These are phyloP conservation scores for Amaranthus cruentus DNA, from an alignment of 148 eudicot genomes.

Conservation along the genomic window DNA sequence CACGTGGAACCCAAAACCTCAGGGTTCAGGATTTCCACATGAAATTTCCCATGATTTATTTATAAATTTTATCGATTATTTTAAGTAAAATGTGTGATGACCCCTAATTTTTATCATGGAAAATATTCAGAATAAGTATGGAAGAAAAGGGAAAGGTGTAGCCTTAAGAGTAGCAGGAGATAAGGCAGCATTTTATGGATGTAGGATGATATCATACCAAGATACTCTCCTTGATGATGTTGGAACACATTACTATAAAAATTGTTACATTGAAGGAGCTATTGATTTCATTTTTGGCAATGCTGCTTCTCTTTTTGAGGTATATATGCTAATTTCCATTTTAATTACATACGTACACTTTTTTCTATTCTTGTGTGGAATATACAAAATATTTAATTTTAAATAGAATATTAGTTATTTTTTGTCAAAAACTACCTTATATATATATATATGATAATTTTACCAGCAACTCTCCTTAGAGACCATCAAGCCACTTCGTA, in stretches of 20 bases:
- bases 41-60: too few relatives aligned
- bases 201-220: conserved; percentile 23
- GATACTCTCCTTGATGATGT: conserved; percentile 22
- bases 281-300: conserved; percentile 31
- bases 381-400: too few relatives aligned
- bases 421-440: too few relatives aligned
- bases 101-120: neutral
- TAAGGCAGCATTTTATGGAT: conserved; percentile 17
- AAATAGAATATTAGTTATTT: too few relatives aligned
- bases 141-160: conserved; percentile 8
- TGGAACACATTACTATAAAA: conserved; percentile 23
- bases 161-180: conserved; percentile 23
- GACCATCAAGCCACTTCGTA: too few relatives aligned
- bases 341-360: neutral
- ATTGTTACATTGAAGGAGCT: conserved; percentile 26
- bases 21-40: too few relatives aligned
- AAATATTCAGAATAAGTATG: conserved; percentile 39
- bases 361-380: too few relatives aligned
- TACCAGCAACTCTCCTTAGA: too few relatives aligned
- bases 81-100: too few relatives aligned
- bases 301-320: conserved; percentile 26
- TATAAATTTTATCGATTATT: too few relatives aligned
- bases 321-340: neutral
- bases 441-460: too few relatives aligned
- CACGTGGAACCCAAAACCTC: too few relatives aligned